Conservation (phyloP, 148 eudicot species). For the Fagopyrum homotropicum region DNA sequence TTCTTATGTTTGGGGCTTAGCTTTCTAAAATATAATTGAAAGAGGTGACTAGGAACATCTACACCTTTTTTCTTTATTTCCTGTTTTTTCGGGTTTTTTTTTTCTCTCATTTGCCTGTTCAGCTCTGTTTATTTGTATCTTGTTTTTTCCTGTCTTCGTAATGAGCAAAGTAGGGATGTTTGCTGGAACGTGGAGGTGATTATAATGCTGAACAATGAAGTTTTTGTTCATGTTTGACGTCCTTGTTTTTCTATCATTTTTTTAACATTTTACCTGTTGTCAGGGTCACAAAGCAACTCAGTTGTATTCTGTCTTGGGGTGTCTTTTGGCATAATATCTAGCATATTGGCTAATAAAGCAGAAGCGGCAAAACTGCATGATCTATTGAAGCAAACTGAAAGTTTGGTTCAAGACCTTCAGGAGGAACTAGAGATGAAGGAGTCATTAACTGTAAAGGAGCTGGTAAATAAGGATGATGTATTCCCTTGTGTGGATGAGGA, state of each 20-base stretch:
- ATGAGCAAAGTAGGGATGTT: not conserved
- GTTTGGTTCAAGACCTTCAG: slow-evolving; percentile 84
- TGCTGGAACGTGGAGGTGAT: not conserved
- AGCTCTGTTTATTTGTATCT: too few species aligned
- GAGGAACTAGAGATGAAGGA: slow-evolving; percentile 98
- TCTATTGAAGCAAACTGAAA: slow-evolving; percentile 64
- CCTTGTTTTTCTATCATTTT: not conserved
- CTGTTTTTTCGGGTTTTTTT: not conserved
- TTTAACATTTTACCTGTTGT: slow-evolving; percentile 17
- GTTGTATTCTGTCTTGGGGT: slow-evolving; percentile 68
- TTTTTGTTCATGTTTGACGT: slow-evolving; percentile 3
- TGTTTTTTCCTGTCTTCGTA: not conserved
- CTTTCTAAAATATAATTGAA: not conserved
- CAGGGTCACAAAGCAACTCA: slow-evolving; percentile 49
- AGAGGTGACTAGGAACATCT: not conserved
- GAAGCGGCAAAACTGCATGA: slow-evolving; percentile 63
- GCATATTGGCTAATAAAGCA: slow-evolving; percentile 45
- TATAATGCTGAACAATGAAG: not conserved
- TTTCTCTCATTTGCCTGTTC: too few species aligned
- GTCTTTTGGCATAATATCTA: slow-evolving; percentile 58
- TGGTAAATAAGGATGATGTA: slow-evolving; percentile 41
- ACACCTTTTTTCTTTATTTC: not conserved
- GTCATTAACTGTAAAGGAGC: slow-evolving; percentile 74
- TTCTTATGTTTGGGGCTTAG: not conserved
- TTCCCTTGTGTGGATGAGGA: slow-evolving; percentile 33